These are phyloP conservation scores for Chytriomyces confervae DNA, from an alignment of 192 early-diverging fungal species.

Conservation along the genomic window DNA sequence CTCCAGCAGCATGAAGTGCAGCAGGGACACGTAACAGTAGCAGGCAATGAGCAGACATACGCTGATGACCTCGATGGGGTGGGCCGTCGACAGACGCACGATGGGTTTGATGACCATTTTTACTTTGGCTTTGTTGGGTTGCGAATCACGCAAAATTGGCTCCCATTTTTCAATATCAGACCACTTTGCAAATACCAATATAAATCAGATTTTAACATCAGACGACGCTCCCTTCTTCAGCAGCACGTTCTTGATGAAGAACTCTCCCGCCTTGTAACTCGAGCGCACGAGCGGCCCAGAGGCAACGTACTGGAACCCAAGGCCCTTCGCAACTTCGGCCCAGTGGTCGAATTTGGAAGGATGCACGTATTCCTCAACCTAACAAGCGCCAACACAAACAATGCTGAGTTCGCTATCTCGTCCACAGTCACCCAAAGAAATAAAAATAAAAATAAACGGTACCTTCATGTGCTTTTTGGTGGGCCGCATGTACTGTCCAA, in stretches of 20 bases:
- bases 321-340: conserved; percentile 71
- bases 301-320: conserved; percentile 97
- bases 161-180: background rate
- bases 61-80: conserved; percentile 83
- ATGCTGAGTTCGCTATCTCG: background rate
- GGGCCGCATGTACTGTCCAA: conserved; percentile 99
- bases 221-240: background rate
- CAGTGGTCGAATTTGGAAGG: conserved; percentile 92
- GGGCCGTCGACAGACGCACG: conserved; percentile 51
- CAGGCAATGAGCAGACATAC: conserved; percentile 72
- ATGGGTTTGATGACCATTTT: conserved; percentile 30
- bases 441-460: no score
- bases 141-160: background rate
- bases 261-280: conserved; percentile 97
- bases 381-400: background rate
- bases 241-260: conserved; percentile 90
- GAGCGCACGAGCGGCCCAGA: conserved; percentile 93
- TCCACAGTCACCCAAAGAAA: background rate
- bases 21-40: conserved; percentile 78
- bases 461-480: conserved; percentile 98
- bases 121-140: background rate
- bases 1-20: conserved; percentile 56
- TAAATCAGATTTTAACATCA: background rate
- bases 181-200: background rate
- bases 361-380: conserved; percentile 88